phyloP scores from a whole-genome alignment of 257 asterid species.

The Rubia yunnanensis region DNA sequence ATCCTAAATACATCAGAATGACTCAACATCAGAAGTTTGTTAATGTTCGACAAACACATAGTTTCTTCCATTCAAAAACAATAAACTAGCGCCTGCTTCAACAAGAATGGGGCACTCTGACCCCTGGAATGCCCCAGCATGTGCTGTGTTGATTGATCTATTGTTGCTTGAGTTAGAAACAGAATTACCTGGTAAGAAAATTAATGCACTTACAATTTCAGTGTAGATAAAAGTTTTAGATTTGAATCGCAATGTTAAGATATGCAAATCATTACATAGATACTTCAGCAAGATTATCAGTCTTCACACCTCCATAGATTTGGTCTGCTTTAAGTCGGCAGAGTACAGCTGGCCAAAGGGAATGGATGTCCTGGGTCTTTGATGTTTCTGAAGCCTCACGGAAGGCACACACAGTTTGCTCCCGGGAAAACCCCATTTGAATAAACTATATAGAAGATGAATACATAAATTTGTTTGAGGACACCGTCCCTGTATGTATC shows the following conservation, averaged over 20 bases:
- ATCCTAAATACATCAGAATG: constrained; percentile 12
- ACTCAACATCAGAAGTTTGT: constrained; percentile 1
- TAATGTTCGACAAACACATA: not conserved
- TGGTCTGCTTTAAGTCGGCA: constrained; percentile 58
- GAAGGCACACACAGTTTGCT: constrained; percentile 40
- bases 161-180: constrained; percentile 24
- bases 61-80: constrained; percentile 26
- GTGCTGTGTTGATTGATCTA: constrained; percentile 22
- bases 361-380: constrained; percentile 37
- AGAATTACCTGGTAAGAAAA: constrained; percentile 33
- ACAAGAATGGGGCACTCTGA: constrained; percentile 18
- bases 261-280: constrained; percentile 21
- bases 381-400: constrained; percentile 44
- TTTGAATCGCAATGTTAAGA: constrained; percentile 8
- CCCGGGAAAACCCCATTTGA: constrained; percentile 57
- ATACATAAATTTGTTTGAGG: constrained; percentile 11
- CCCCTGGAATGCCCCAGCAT: constrained; percentile 20
- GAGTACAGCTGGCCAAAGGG: constrained; percentile 58
- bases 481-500: not conserved
- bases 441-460: constrained; percentile 29
- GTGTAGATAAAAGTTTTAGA: constrained; percentile 7
- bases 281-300: constrained; percentile 14
- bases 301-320: constrained; percentile 42
- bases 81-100: constrained; percentile 26
- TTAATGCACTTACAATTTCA: constrained; percentile 12